Evolutionary conservation across 352 stramenopile genomes (phyloP).

Genomic region (Blastocystis sp.): DNA sequence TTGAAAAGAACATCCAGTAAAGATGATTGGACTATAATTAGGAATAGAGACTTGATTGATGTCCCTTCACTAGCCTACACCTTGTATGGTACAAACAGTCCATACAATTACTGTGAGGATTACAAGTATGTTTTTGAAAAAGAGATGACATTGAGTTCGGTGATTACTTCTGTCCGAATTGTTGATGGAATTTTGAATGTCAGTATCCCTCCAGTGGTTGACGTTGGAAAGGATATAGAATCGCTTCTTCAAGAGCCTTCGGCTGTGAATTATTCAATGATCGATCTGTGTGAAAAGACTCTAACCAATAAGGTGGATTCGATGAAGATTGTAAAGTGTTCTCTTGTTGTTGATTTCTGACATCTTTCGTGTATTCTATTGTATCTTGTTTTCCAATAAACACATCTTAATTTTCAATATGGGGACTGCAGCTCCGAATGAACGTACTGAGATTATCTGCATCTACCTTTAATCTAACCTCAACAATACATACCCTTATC

Average conservation of each 20-base stretch:
- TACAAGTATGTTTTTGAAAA: not conserved
- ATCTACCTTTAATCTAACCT: too few species aligned
- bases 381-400: too few species aligned
- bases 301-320: not conserved
- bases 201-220: not conserved
- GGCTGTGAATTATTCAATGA: not conserved
- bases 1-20: conserved; percentile 30
- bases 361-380: too few species aligned
- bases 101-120: conserved; percentile 53
- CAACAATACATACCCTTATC: too few species aligned
- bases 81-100: conserved; percentile 35
- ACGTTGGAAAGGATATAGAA: not conserved
- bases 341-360: conserved; percentile 22
- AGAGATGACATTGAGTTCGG: not conserved
- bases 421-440: too few species aligned
- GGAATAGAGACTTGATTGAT: conserved; percentile 32
- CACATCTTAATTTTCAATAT: too few species aligned
- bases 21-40: not conserved
- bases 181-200: conserved; percentile 40
- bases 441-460: too few species aligned
- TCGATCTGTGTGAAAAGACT: conserved; percentile 22
- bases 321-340: not conserved
- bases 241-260: conserved; percentile 2
- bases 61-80: conserved; percentile 38
- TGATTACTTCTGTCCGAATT: conserved; percentile 27